phyloP scores from a whole-genome alignment of 331 rosid genomes.

The Telfairia occidentalis region DNA sequence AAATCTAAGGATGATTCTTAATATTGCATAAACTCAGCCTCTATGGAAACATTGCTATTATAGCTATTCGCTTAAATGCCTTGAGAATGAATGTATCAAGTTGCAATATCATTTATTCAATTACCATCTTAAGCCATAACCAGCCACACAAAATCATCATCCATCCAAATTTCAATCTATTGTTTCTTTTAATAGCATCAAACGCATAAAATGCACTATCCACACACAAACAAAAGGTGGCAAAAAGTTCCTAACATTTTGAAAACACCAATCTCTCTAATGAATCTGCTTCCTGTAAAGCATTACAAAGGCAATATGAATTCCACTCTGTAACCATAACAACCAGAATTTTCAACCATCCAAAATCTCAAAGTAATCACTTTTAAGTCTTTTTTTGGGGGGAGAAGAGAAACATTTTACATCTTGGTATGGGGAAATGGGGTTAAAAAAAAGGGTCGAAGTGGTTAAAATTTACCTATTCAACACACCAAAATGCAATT shows the following conservation, averaged over 20 bases:
- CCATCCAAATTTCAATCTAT: background rate
- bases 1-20: background rate
- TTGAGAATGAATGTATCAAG: background rate
- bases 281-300: background rate
- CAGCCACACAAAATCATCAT: background rate
- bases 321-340: background rate
- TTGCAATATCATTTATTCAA: background rate
- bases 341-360: background rate
- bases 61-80: background rate
- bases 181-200: background rate
- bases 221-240: background rate
- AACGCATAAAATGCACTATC: background rate
- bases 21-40: background rate
- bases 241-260: background rate
- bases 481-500: constrained; percentile 88
- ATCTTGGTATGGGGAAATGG: background rate
- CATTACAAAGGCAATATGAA: background rate
- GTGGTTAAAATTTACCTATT: constrained; percentile 38
- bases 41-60: background rate
- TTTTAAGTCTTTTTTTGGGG: background rate
- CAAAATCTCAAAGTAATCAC: background rate
- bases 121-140: background rate
- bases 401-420: background rate
- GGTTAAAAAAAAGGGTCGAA: background rate
- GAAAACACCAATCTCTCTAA: background rate